A percentile compares a stretch with the other conserved stretches of the same genome.
Conservation (phyloP, 2,329 filamentous ascomycete genomes). For the Exophiala viscosa region DNA sequence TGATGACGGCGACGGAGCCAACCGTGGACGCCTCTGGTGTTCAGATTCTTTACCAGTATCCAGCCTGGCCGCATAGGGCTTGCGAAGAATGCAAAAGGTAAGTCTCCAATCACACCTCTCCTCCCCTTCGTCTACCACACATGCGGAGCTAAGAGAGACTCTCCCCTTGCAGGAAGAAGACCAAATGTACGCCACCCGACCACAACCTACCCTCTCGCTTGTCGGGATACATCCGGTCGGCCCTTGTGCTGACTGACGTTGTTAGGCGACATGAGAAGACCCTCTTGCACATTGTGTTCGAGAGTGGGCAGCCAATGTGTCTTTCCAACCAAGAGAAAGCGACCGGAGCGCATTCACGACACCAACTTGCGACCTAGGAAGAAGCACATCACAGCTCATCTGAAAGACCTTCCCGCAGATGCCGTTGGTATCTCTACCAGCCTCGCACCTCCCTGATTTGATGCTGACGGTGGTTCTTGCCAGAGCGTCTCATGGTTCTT, state of each 20-base stretch:
- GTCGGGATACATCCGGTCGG: neutral
- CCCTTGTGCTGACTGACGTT: neutral
- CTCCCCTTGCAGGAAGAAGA: neutral
- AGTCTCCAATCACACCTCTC: neutral
- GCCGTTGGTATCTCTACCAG: neutral
- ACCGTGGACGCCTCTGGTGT: neutral
- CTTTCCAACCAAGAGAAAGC: constrained; percentile 7
- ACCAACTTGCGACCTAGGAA: neutral
- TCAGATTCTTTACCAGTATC: neutral
- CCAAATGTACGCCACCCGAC: neutral
- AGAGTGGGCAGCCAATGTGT: constrained; percentile 4
- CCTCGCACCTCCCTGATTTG: too few species aligned
- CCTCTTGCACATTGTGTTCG: neutral
- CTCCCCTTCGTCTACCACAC: neutral
- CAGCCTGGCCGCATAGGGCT: neutral
- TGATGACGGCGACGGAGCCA: neutral
- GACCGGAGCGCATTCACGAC: neutral
- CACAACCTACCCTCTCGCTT: neutral
- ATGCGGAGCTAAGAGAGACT: too few species aligned
- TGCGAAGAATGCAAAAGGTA: constrained; percentile 8
- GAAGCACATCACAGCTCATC: neutral
- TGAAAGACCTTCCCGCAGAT: neutral
- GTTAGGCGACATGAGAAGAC: constrained; percentile 2
- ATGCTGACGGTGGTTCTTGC: neutral
- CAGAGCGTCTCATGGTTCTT: neutral